A percentile compares a stretch with the other conserved stretches of the same genome.
These are phyloP conservation scores for Cytospora leucostoma DNA, from an alignment of 2,329 filamentous ascomycete genomes.

Conservation along the genomic window DNA sequence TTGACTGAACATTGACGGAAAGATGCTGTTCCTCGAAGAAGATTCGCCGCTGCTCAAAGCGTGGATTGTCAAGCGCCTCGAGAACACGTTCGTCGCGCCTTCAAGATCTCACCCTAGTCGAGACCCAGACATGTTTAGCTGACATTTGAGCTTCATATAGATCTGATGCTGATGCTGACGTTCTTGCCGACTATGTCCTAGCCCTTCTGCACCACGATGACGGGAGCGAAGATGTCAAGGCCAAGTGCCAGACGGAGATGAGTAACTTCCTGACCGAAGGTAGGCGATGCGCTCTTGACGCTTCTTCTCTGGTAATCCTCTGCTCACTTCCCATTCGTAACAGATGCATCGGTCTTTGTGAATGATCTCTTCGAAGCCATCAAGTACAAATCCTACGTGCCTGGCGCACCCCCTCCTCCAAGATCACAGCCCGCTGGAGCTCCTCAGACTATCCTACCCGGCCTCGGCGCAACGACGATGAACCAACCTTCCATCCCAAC, in stretches of 20 bases:
- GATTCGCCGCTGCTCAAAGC: constrained; percentile 67
- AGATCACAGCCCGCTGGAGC: constrained; percentile 29
- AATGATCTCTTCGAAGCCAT: constrained; percentile 71
- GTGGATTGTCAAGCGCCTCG: constrained; percentile 77
- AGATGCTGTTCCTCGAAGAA: constrained; percentile 64
- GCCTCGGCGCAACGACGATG: neutral
- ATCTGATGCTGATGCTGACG: constrained; percentile 77
- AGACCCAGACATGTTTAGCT: neutral
- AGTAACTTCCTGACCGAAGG: constrained; percentile 74
- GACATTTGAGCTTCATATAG: constrained; percentile 42
- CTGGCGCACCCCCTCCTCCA: constrained; percentile 51
- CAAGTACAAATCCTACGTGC: constrained; percentile 60
- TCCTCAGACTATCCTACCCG: neutral
- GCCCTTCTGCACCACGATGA: constrained; percentile 73
- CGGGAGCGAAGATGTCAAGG: constrained; percentile 61
- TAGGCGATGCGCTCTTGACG: constrained; percentile 33
- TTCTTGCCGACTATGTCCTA: constrained; percentile 82
- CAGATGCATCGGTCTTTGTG: constrained; percentile 64
- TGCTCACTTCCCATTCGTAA: neutral
- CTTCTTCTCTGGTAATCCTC: neutral
- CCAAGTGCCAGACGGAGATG: constrained; percentile 70
- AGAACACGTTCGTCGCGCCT: constrained; percentile 63
- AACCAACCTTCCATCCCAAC: constrained; percentile 12
- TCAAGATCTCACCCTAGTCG: constrained; percentile 7
- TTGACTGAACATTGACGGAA: constrained; percentile 26